A percentile compares a stretch with the other conserved stretches of the same genome.
phyloP scores from a whole-genome alignment of 2,329 filamentous ascomycete species.

The Aspergillus texensis region DNA sequence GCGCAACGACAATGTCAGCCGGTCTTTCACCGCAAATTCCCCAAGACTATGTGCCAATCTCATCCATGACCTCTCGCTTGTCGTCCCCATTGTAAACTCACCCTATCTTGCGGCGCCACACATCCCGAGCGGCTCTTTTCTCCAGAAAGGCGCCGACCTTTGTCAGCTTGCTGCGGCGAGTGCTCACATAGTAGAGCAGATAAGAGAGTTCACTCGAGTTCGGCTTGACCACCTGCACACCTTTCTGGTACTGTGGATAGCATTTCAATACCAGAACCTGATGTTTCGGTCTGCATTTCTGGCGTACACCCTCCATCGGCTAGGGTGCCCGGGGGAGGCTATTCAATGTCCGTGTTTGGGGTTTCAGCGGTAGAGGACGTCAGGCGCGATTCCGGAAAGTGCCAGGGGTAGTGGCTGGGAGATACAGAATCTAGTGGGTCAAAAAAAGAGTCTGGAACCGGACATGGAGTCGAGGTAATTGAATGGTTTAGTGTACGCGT shows the following conservation, averaged over 20 bases:
- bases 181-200: slow-evolving; percentile 93
- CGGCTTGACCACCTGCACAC: slow-evolving; percentile 87
- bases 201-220: slow-evolving; percentile 97
- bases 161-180: slow-evolving; percentile 89
- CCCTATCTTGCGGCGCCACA: slow-evolving; percentile 86
- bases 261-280: slow-evolving; percentile 95
- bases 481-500: neutral
- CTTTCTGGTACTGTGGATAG: slow-evolving; percentile 91
- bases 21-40: slow-evolving; percentile 2
- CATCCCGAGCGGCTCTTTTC: slow-evolving; percentile 88
- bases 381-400: neutral
- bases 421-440: slow-evolving; percentile 1
- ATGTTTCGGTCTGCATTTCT: slow-evolving; percentile 83
- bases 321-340: slow-evolving; percentile 9
- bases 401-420: slow-evolving; percentile 3
- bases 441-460: neutral
- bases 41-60: neutral
- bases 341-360: slow-evolving; percentile 2
- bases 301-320: slow-evolving; percentile 60
- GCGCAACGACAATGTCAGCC: slow-evolving; percentile 10
- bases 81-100: slow-evolving; percentile 49
- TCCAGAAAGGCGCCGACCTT: slow-evolving; percentile 95
- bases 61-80: neutral
- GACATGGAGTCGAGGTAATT: slow-evolving; percentile 1
- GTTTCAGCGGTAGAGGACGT: neutral